Evolutionary conservation across 129 eudicot genomes (phyloP), one percentile per base, ranked within the genome.

Genomic region (Pulicaria dysenterica): DNA sequence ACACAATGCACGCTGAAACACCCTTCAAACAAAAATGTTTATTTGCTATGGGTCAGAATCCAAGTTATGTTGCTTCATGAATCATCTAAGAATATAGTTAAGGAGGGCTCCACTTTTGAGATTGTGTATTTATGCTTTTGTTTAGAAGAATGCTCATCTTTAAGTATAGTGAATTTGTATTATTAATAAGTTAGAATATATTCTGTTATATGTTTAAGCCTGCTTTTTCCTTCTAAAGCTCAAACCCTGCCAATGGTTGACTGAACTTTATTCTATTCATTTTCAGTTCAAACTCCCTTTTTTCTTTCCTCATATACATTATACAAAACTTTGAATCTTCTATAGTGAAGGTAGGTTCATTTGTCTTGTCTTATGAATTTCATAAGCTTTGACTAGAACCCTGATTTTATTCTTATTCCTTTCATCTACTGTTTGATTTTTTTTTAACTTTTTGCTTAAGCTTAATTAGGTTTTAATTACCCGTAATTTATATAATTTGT

Each of bases 101-200:
- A 61, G 40, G 16, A 7, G 67, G 73, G 71, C 36, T 59, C 75
- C 56, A 56, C 69, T 51, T 50, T 67, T 36, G 59, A 72, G 50
- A 38, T 55, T 78, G 17, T 38, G 54, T 70, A 24, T 1, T 24
- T 24, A 70, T 58, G 79, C 86, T 92, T 89, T 92, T 77, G 91
- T 86, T 59, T 66, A 60, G 76, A 79, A 64, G 86, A 80, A 86
- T 81, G 69, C 83, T 84, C 82, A 58, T 47, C 77, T 83, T 61
- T 24, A 60, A 78, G 80, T 63, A 62, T 75, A 42, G 14, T 43
- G 43, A 3, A 43, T 41, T 83, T 60, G 81, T 78, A 49, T 75
- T 86, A 62, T 57, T 75, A 41, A 49, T 49, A 42, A 6, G 56
- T 7, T 46, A 45, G 75, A 82, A 80, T 64, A 42, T 73, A 87